phyloP scores from a whole-genome alignment of 176 grass and related monocot genomes.

The Raddia distichophylla region DNA sequence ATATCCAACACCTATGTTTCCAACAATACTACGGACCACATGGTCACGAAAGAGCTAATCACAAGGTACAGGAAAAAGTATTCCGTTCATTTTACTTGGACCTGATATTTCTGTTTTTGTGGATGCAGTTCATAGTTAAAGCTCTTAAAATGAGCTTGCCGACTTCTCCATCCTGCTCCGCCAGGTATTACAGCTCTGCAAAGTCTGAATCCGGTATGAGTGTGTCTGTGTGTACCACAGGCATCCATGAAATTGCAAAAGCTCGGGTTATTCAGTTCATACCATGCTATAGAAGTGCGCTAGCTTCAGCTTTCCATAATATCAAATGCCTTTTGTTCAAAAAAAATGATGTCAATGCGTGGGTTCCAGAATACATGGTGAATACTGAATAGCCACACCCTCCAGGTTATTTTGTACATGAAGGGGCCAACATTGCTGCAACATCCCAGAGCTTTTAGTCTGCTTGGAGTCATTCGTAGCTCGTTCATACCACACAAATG shows the following conservation, averaged over 20 bases:
- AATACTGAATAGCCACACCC: constrained; percentile 4
- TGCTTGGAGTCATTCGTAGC: constrained; percentile 26
- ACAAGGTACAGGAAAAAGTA: constrained; percentile 22
- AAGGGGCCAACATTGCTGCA: not conserved
- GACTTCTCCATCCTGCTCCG: not conserved
- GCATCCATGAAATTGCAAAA: constrained; percentile 25
- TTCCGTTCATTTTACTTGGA: constrained; percentile 29
- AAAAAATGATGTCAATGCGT: not conserved
- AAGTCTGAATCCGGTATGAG: constrained; percentile 12
- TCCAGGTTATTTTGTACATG: constrained; percentile 6
- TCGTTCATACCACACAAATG: not conserved
- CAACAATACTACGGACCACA: not conserved
- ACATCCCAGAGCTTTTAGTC: not conserved
- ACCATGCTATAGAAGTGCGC: constrained; percentile 8
- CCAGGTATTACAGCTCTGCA: not conserved
- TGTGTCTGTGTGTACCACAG: not conserved
- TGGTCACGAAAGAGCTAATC: constrained; percentile 3
- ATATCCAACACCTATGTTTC: constrained; percentile 1
- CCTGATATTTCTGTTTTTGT: not conserved
- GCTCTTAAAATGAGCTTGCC: not conserved
- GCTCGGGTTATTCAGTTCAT: constrained; percentile 1
- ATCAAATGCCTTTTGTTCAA: too few species aligned
- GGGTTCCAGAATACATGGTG: constrained; percentile 12
- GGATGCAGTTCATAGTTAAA: not conserved
- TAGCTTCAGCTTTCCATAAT: constrained; percentile 22